Evolutionary conservation across 2,329 filamentous ascomycete genomes (phyloP).

Genomic region (Penicillium digitatum): DNA sequence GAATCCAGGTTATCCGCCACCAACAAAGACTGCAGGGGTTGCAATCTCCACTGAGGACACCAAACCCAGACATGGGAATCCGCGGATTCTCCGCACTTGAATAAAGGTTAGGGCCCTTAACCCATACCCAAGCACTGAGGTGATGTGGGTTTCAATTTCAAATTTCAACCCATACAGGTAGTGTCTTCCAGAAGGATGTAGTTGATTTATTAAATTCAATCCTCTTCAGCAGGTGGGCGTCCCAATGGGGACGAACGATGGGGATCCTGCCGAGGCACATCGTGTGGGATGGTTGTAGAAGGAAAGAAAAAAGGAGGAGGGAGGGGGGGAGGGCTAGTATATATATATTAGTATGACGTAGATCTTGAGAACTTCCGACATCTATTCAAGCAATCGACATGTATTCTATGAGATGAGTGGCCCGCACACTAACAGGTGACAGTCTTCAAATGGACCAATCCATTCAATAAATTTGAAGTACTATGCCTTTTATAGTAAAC

Average conservation of each 20-base stretch:
- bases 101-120: constrained; percentile 1
- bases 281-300: not conserved
- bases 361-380: not conserved
- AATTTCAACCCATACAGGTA: not conserved
- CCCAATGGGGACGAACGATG: not conserved
- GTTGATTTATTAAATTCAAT: not conserved
- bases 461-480: no score
- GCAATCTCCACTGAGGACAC: not conserved
- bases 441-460: no score
- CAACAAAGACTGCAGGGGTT: not conserved
- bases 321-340: not conserved
- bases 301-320: not conserved
- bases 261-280: not conserved
- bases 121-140: not conserved
- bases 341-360: not conserved
- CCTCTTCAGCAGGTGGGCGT: not conserved
- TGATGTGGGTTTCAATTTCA: not conserved
- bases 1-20: not conserved
- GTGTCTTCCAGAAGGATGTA: not conserved
- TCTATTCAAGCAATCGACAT: not conserved
- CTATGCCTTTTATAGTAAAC: no score
- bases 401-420: not conserved
- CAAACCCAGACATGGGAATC: not conserved
- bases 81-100: not conserved
- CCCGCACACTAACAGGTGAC: not conserved